phyloP scores from a whole-genome alignment of 148 eudicot species.

The Bassia scoparia region DNA sequence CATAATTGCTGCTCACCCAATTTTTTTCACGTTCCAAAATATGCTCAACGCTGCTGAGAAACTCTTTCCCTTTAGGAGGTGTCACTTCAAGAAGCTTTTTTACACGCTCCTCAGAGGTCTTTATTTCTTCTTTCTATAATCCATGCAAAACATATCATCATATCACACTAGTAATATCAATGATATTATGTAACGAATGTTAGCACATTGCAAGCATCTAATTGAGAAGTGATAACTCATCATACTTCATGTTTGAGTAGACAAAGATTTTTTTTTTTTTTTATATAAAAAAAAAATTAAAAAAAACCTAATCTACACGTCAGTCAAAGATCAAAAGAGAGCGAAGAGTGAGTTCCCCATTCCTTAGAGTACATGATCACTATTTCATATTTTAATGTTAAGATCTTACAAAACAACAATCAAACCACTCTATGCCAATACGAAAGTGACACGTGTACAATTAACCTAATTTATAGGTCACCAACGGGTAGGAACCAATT shows the following conservation, averaged over 20 bases:
- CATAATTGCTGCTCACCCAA: slow-evolving; percentile 53
- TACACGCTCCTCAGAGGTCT: slow-evolving; percentile 76
- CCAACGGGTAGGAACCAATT: no score
- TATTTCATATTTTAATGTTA: no score
- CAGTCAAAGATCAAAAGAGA: neutral
- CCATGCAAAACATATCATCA: slow-evolving; percentile 14
- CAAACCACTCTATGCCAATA: no score
- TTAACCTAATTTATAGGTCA: no score
- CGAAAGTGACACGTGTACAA: no score
- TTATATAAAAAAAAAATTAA: no score
- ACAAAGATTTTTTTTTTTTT: no score
- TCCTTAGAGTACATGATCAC: neutral
- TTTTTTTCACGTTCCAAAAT: slow-evolving; percentile 91
- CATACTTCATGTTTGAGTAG: neutral
- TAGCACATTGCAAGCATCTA: neutral
- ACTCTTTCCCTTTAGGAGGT: slow-evolving; percentile 89
- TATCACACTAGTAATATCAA: neutral
- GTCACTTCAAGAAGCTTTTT: slow-evolving; percentile 84
- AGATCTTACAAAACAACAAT: neutral
- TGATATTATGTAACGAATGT: neutral
- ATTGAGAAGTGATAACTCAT: neutral
- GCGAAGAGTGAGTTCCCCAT: neutral
- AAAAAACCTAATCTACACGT: neutral
- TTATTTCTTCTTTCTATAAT: slow-evolving; percentile 82
- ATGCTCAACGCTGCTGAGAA: slow-evolving; percentile 80